Conservation (phyloP, 345 rosid species). For the Raphanus sativus region DNA sequence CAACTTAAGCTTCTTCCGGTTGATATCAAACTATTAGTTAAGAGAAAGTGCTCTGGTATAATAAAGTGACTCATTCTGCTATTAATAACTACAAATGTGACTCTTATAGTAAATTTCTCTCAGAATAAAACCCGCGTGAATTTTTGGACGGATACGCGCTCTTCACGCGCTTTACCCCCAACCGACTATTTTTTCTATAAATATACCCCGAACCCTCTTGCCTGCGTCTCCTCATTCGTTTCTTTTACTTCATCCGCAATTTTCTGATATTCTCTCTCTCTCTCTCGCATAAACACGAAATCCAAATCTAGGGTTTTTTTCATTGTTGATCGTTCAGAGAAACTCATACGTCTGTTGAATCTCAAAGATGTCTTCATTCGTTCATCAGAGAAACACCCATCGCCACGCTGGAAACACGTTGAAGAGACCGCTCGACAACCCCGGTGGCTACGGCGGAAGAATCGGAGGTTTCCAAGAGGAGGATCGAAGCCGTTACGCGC, state of each 20-base stretch:
- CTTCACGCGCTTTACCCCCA: slow-evolving; percentile 23
- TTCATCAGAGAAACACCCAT: slow-evolving; percentile 17
- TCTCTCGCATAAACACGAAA: neutral
- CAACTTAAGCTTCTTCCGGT: too few relatives aligned
- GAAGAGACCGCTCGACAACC: slow-evolving; percentile 30
- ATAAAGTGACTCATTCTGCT: too few relatives aligned
- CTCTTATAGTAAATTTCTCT: too few relatives aligned
- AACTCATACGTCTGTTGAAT: neutral
- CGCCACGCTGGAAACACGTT: slow-evolving; percentile 12
- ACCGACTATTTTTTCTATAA: slow-evolving; percentile 4
- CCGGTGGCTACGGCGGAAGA: neutral
- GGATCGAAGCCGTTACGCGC: slow-evolving; percentile 10
- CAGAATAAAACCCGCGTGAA: neutral
- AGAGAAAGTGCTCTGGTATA: too few relatives aligned
- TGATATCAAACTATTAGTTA: too few relatives aligned
- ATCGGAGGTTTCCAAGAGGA: neutral
- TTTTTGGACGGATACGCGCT: neutral
- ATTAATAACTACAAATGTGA: too few relatives aligned
- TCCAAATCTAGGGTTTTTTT: slow-evolving; percentile 5
- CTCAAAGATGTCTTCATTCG: slow-evolving; percentile 21
- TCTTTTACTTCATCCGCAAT: neutral
- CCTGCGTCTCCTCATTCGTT: neutral
- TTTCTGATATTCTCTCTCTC: neutral
- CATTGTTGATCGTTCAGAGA: neutral
- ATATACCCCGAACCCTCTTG: neutral